Conservation (phyloP, 1,284 basidiomycete species). For the Tilletia walkeri region DNA sequence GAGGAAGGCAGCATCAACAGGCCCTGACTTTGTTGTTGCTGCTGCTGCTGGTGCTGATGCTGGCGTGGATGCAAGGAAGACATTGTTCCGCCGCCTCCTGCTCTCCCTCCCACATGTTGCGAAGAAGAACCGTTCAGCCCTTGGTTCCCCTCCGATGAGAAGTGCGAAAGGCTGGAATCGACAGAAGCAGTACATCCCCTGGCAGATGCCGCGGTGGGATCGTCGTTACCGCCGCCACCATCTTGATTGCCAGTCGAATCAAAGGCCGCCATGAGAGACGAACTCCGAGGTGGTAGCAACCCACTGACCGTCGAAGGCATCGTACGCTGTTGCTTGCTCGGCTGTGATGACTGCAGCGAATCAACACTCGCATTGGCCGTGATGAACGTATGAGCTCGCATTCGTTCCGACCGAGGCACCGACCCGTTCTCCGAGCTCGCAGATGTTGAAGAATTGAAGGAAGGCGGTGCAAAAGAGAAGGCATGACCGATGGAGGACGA, state of each 20-base stretch:
- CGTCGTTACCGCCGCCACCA: neutral
- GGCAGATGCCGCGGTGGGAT: neutral
- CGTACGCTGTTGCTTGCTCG: constrained; percentile 15
- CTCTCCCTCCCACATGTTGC: too few relatives aligned
- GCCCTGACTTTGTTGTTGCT: neutral
- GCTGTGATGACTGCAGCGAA: neutral
- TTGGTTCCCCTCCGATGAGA: too few relatives aligned
- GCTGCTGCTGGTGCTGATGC: neutral
- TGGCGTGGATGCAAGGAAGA: too few relatives aligned
- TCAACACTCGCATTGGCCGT: constrained; percentile 7
- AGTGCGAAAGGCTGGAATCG: too few relatives aligned
- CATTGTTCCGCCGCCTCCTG: too few relatives aligned
- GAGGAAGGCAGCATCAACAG: neutral
- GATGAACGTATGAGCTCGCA: neutral
- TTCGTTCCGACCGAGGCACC: neutral
- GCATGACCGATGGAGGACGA: too few relatives aligned
- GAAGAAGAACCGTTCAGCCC: too few relatives aligned
- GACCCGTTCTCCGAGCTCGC: too few relatives aligned
- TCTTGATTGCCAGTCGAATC: neutral
- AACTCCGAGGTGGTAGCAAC: constrained; percentile 3
- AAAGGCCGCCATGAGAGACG: constrained; percentile 7
- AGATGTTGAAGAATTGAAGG: too few relatives aligned
- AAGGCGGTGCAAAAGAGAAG: too few relatives aligned
- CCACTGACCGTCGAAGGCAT: neutral
- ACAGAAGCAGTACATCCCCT: too few relatives aligned